Base-by-base conservation (phyloP, 208 protist species). In the Blastocrithidia nonstop region DNA sequence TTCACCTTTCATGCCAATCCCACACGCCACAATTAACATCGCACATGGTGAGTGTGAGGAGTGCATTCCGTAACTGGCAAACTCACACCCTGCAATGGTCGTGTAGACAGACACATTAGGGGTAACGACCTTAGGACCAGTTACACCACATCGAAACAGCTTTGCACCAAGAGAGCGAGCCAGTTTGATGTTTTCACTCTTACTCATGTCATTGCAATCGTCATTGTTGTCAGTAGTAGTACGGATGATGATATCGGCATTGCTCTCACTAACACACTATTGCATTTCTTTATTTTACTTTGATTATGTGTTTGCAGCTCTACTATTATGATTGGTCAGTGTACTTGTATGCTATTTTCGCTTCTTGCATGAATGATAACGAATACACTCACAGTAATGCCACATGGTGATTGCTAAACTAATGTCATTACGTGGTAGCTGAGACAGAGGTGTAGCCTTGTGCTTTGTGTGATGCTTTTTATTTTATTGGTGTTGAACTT, bases 361-460 rank as follows among this genome's bases (percentile, higher is more conserved):
- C n/a, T n/a, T n/a, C n/a, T n/a, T n/a, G n/a, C n/a, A n/a, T n/a
- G n/a, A n/a, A n/a, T n/a, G n/a, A n/a, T 52, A 21, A 25, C 33
- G 4, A 2, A 33, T 2, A 29, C 8, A 9, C 16, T 33, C 23
- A 2, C 17, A 3, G 20, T 67, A 75, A 24, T 50, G 42, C 6
- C 49, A 44, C 69, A 93, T 80, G 6, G 79, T 93, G 21, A 93
- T 43, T 26, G 71, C 71, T 33, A 93, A 44, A 37, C 79, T 89
- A 50, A 93, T 93, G 41, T 93, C 84, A 24, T 93, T 93, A 22
- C 66, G 57, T 2, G 53, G 45, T 15, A 35, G 5, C 35, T 15
- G 20, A 15, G 21, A 24, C 1, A 25, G 8, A 16, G 5, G 19
- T 19, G 21, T 1, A 17, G 29, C 3, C 11, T 1, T 20, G 17